A percentile compares a stretch with the other conserved stretches of the same genome.
Conservation (phyloP, 257 asterid species). For the Nicotiana attenuata region DNA sequence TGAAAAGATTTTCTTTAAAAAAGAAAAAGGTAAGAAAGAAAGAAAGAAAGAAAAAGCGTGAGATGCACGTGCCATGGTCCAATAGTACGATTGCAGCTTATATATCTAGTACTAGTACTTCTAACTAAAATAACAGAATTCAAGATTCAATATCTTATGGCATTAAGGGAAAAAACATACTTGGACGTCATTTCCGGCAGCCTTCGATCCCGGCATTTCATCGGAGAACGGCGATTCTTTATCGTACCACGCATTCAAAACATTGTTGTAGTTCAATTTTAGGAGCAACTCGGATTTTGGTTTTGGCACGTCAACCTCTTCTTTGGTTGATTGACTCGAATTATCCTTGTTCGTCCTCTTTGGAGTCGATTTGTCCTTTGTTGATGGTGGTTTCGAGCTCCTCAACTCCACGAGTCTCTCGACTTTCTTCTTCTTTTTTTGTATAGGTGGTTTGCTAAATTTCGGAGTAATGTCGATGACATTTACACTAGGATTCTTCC, state of each 20-base stretch:
- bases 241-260: conserved; percentile 65
- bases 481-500: conserved; percentile 56
- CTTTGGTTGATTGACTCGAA: conserved; percentile 16
- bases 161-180: conserved; percentile 25
- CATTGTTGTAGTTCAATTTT: conserved; percentile 53
- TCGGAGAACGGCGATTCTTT: conserved; percentile 62
- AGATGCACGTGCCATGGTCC: conserved; percentile 10
- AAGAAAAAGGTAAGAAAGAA: neutral
- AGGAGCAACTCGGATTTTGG: conserved; percentile 36
- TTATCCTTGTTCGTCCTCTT: conserved; percentile 7
- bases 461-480: conserved; percentile 46
- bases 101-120: neutral
- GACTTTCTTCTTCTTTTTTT: conserved; percentile 47
- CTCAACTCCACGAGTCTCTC: conserved; percentile 30
- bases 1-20: no score
- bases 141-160: neutral
- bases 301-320: conserved; percentile 19
- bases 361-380: conserved; percentile 3
- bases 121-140: neutral
- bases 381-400: neutral
- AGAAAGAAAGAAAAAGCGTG: neutral
- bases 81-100: neutral
- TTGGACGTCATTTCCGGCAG: conserved; percentile 60
- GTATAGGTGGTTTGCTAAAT: conserved; percentile 9
- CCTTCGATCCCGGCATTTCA: conserved; percentile 41